Base-by-base conservation (phyloP, 2,329 filamentous ascomycete genomes). In the Pestalotiopsis fici region DNA sequence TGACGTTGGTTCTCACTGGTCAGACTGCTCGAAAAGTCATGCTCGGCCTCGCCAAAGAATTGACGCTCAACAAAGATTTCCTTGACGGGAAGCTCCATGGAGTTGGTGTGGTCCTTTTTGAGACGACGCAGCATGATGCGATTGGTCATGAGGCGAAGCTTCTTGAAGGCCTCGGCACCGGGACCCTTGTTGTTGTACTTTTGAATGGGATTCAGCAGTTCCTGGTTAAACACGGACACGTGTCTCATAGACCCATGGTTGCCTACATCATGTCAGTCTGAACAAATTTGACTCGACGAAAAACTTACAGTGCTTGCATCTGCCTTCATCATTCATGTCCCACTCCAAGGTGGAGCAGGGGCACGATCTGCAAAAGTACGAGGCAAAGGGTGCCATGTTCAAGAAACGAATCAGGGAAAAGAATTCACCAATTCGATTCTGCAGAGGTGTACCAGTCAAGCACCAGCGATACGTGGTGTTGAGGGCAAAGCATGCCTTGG, bases 391-490 rank as follows among this genome's bases (percentile, higher is more conserved):
- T 9, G 88, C 87, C 43, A 98, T 86, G 77, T 97, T 92, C 35
- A 99, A 87, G 79, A 99, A 99, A 2, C 96, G 91, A 66, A 99
- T 85, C 25, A 98, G 84, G 0, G 95, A 98, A 81, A 98, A 98
- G 79, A 98, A 97, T 78, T 98, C 95, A 75, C 96, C 95, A 71
- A 98, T 98, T 65, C 95, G 92, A 76, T 98, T 99, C 78, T 99
- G 96, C 1, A 99, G 89, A 0, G 96, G 96, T 1, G 96, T 99
- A 9, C 96, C 96, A 18, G 93, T 96, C 68, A 99, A 85, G 77
- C 96, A 99, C 94, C 96, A 98, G 74, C 97, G 97, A 81, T 96
- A 97, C 21, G 87, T 90, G 21, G 92, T 93, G 68, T 94, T 91
- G 55, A 99, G 84, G 1, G 95, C 94, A 77, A 98, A 98, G 78